phyloP scores from a whole-genome alignment of 2,329 filamentous ascomycete species.

The Alternaria viburni region DNA sequence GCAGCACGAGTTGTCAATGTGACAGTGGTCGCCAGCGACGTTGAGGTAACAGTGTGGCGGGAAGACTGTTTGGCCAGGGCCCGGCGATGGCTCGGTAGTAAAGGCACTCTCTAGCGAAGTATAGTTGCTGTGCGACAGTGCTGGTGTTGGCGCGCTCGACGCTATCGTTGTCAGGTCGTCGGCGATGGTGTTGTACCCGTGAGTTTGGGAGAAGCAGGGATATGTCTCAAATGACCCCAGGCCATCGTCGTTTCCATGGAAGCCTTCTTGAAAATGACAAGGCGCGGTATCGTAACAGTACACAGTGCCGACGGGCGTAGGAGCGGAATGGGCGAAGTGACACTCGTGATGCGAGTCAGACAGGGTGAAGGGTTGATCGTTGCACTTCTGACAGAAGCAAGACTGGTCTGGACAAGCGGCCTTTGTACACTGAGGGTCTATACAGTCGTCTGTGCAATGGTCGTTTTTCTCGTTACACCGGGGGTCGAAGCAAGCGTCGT shows the following conservation, averaged over 20 bases:
- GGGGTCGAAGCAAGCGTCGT: slow-evolving; percentile 47
- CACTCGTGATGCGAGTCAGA: slow-evolving; percentile 41
- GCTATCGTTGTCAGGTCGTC: slow-evolving; percentile 28
- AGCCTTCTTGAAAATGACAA: slow-evolving; percentile 43
- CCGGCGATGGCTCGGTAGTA: slow-evolving; percentile 35
- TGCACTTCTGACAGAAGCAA: slow-evolving; percentile 46
- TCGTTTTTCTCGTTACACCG: slow-evolving; percentile 36
- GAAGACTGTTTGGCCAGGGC: slow-evolving; percentile 21
- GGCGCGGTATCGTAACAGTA: slow-evolving; percentile 44
- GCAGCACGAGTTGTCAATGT: slow-evolving; percentile 45
- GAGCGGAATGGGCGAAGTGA: slow-evolving; percentile 41
- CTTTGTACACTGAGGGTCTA: slow-evolving; percentile 45
- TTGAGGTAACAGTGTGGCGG: slow-evolving; percentile 36
- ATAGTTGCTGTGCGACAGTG: slow-evolving; percentile 41
- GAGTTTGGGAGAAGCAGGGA: slow-evolving; percentile 38
- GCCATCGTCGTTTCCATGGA: slow-evolving; percentile 27
- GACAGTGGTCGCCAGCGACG: slow-evolving; percentile 43
- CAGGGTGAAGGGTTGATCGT: slow-evolving; percentile 38
- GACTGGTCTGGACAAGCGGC: slow-evolving; percentile 35
- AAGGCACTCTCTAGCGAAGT: slow-evolving; percentile 41
- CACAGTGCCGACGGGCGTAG: slow-evolving; percentile 38
- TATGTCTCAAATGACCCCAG: slow-evolving; percentile 38
- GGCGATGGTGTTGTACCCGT: slow-evolving; percentile 19
- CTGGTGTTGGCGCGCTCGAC: slow-evolving; percentile 37
- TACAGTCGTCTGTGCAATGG: slow-evolving; percentile 41